Base-by-base conservation (phyloP, 352 stramenopile species). In the Phytophthora tentaculata region DNA sequence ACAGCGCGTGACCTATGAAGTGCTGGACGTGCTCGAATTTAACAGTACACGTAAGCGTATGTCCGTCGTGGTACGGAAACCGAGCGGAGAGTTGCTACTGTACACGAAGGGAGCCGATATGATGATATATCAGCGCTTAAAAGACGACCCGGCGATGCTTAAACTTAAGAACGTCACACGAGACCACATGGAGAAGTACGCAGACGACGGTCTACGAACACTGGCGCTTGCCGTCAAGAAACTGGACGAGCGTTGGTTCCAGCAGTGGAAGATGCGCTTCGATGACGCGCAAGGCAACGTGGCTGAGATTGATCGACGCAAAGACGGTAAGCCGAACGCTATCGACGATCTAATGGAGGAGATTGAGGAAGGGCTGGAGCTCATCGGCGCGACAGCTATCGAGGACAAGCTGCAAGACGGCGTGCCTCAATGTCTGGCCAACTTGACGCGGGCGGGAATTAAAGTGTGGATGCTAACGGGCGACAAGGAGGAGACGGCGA, bases 391-490 rank as follows among this genome's bases (percentile, higher is more conserved):
- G 0, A 98, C 93, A 4, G 93, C 90, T 13, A 98, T 98, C 51
- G 93, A 98, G 69, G 93, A 98, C 76, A 96, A 95, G 45, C 77
- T 98, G 0, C 93, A 98, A 63, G 89, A 97, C 24, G 88, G 90
- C 5, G 96, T 98, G 0, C 86, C 92, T 1, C 79, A 95, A 44
- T 92, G 84, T 39, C 78, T 98, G 8, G 79, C 86, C 9, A 81
- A 84, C 48, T 66, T 98, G 37, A 91, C 86, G 2, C 66, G 68
- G 13, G 94, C 92, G 0, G 94, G 93, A 1, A 98, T 98, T 58
- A 97, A 98, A 70, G 83, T 98, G 16, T 98, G 94, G 92, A 97
- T 98, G 79, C 86, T 98, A n/a, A 98, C 95, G 5, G 94, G 94
- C 19, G 95, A 98, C 74, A 98, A 98, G 75, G 77, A 96, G 56